These are phyloP conservation scores for Lipomyces sp. DNA, from an alignment of 805 yeast species.

Conservation along the genomic window DNA sequence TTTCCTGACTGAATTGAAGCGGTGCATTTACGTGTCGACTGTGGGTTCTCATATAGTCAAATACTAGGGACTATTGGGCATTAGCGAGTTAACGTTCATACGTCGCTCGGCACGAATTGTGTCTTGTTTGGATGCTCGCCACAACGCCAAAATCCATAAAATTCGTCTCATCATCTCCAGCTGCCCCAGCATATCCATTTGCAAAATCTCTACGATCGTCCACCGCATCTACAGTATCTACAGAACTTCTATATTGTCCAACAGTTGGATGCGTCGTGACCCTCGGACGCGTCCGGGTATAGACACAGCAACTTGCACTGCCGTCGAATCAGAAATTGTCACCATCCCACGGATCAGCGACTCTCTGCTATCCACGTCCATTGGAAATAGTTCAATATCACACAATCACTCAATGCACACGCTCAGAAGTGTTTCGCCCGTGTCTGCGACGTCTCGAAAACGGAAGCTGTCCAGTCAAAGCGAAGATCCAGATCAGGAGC, in stretches of 20 bases:
- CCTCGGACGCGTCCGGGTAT: background rate
- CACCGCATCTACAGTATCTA: background rate
- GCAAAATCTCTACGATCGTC: background rate
- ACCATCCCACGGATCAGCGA: slow-evolving; percentile 8
- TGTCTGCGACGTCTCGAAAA: slow-evolving; percentile 5
- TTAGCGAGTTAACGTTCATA: background rate
- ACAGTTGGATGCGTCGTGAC: background rate
- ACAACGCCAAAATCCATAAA: background rate
- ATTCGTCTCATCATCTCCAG: background rate
- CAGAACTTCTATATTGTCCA: background rate
- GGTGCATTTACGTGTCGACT: slow-evolving; percentile 1
- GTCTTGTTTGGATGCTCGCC: background rate
- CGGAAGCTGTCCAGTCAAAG: slow-evolving; percentile 15
- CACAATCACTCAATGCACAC: background rate
- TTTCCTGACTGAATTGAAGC: background rate
- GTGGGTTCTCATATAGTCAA: background rate
- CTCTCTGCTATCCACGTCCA: background rate
- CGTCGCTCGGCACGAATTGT: background rate
- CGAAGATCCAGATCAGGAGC: slow-evolving; percentile 39
- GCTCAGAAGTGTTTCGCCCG: slow-evolving; percentile 3
- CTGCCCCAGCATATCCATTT: background rate
- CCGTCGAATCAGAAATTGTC: background rate
- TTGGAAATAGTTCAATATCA: background rate
- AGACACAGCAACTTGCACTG: background rate
- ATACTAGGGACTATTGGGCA: background rate